Evolutionary conservation across 2,329 filamentous ascomycete genomes (phyloP).

Genomic region (Pyrenochaeta sp.): DNA sequence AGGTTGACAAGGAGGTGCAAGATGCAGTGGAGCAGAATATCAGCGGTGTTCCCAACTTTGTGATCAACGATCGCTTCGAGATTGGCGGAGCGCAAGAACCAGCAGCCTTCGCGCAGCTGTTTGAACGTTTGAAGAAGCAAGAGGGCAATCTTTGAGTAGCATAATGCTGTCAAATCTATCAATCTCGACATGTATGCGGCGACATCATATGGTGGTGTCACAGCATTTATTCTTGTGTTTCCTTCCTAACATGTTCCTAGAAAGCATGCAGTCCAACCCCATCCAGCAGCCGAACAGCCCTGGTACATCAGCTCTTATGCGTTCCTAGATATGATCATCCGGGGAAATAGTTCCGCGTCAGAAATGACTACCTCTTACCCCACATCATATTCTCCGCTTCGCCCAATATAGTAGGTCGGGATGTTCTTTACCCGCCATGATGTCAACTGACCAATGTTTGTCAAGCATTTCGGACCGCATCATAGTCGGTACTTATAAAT

Average conservation of each 20-base stretch:
- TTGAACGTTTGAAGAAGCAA: slow-evolving; percentile 65
- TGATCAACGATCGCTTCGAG: slow-evolving; percentile 71
- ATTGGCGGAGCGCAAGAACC: slow-evolving; percentile 77
- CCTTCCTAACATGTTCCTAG: no score
- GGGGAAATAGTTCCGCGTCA: slow-evolving; percentile 6
- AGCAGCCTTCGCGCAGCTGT: slow-evolving; percentile 69
- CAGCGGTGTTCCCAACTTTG: slow-evolving; percentile 77
- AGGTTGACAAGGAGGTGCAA: slow-evolving; percentile 57
- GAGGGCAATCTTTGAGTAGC: slow-evolving; percentile 28
- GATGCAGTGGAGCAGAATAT: slow-evolving; percentile 59
- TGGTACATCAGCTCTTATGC: no score
- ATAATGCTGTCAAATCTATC: no score
- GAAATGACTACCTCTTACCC: slow-evolving; percentile 9
- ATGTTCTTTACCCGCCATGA: slow-evolving; percentile 13
- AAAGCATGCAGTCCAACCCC: no score
- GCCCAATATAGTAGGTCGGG: slow-evolving; percentile 17
- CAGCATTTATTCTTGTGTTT: no score
- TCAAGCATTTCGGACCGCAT: slow-evolving; percentile 4
- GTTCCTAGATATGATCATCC: no score
- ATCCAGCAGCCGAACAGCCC: no score
- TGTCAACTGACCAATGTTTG: slow-evolving; percentile 12
- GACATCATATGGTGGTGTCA: no score
- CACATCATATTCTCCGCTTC: slow-evolving; percentile 20
- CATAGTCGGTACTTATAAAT: slow-evolving; percentile 17
- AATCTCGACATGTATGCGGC: no score